Conservation (phyloP, 768 basidiomycete species). For the Boletus coccyginus region DNA sequence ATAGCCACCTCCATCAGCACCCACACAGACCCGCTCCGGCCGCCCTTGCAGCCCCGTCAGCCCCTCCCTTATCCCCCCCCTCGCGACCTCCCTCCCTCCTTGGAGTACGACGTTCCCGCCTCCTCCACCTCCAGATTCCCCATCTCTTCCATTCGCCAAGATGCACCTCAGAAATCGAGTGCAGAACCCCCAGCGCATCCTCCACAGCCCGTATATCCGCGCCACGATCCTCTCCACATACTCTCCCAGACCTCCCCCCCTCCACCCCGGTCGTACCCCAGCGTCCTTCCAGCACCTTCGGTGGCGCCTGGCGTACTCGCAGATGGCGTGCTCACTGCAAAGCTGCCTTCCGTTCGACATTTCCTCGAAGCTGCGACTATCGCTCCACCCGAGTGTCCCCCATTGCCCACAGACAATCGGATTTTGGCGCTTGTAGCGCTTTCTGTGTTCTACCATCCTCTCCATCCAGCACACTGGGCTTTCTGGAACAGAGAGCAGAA, state of each 20-base stretch:
- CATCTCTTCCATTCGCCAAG: slow-evolving; percentile 38
- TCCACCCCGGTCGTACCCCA: slow-evolving; percentile 21
- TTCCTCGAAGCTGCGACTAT: slow-evolving; percentile 43
- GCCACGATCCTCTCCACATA: slow-evolving; percentile 32
- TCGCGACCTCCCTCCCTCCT: slow-evolving; percentile 10
- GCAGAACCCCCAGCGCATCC: slow-evolving; percentile 22
- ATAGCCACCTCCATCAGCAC: slow-evolving; percentile 5
- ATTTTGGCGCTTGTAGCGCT: slow-evolving; percentile 61
- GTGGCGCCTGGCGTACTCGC: slow-evolving; percentile 37
- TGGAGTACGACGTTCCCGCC: slow-evolving; percentile 25
- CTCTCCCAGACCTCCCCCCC: slow-evolving; percentile 22
- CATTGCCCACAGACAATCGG: slow-evolving; percentile 37
- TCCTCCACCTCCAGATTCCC: slow-evolving; percentile 30
- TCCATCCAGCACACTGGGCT: slow-evolving; percentile 58
- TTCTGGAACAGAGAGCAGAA: slow-evolving; percentile 58
- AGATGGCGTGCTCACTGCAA: slow-evolving; percentile 43
- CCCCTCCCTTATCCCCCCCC: slow-evolving; percentile 10
- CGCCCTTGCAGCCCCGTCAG: slow-evolving; percentile 17
- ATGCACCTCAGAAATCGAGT: slow-evolving; percentile 19
- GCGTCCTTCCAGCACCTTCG: slow-evolving; percentile 18
- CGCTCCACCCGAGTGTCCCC: slow-evolving; percentile 40
- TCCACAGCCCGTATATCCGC: slow-evolving; percentile 27
- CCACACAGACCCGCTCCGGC: slow-evolving; percentile 7
- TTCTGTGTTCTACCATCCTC: slow-evolving; percentile 52
- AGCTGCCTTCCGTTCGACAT: slow-evolving; percentile 46